Evolutionary conservation across 495 filamentous ascomycete species (phyloP), one percentile per base, ranked within the genome.

Genomic region (Lasiosphaeriaceae sp.): DNA sequence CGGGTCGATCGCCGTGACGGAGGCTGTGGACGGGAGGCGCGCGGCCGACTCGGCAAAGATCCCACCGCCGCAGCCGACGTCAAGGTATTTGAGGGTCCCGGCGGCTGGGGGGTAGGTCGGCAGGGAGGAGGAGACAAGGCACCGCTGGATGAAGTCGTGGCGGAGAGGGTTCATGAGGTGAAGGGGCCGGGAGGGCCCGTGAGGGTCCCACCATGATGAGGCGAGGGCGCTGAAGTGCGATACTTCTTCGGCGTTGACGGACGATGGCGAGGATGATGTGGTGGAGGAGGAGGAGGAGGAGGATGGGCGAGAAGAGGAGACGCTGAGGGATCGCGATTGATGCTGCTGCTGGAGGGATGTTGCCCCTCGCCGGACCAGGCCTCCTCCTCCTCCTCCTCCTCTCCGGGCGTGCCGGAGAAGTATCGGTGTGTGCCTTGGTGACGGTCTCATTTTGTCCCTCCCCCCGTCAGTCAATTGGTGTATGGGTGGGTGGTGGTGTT

Each of bases 161-260:
- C 94, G 91, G 43, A 95, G 83, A 11, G 95, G 94, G 77, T 98
- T 97, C 94, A 98, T 97, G 48, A 95, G 86, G 71, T 97, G 95
- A 2, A 98, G 86, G 59, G 96, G 85, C 14, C 92, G 85, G 0
- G 91, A 97, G 19, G 91, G 85, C 52, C 94, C 94, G 73, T 95
- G 86, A 2, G 94, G 90, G 73, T 97, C 95, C 94, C 94, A 98
- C 94, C 94, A 98, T 64, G 85, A 86, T 63, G 86, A 89, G 66
- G 95, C 94, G 57, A 98, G 90, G 59, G 85, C 82, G 65, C 90
- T 89, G 81, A 98, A 98, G 76, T 98, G 94, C 41, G 90, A 87
- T 56, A 97, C 79, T 77, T 98, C 94, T 65, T 84, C 79, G 50
- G 86, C 82, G 67, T 92, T 92, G 71, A 97, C 88, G 63, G 88